Base-by-base conservation (phyloP, 805 yeast species). In the Zygosaccharomyces rouxii region DNA sequence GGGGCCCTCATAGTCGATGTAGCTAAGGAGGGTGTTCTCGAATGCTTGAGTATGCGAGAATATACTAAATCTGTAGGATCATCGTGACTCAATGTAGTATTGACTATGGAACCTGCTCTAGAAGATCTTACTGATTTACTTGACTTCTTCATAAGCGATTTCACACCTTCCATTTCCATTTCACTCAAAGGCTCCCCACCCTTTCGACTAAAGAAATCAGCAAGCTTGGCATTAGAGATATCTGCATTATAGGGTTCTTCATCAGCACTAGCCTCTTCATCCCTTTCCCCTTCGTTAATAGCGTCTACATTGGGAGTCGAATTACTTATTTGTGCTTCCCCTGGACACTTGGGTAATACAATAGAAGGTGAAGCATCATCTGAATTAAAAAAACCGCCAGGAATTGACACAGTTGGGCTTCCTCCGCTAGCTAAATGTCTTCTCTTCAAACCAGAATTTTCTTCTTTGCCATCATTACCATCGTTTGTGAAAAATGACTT, bases 101-200 rank as follows among this genome's bases (percentile, higher is more conserved):
- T 23, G 22, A 35, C 31, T 4, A 37, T 35, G n/a, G 53, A 33
- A 16, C 28, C 31, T 13, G 47, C 40, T 13, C 47, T 42, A 7
- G 49, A 23, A 13, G 18, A 48, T 35, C 23, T 53, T 52, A 33
- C 19, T 10, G 42, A 43, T 18, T 18, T 41, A 19, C 38, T 53
- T 16, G 59, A 46, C 37, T 73, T 76, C 16, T 70, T 69, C 50
- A 78, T 71, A 14, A 86, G 66, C 5, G 89, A 78, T 52, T 83
- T 62, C 0, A 87, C 92, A n/a, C 95, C 95, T 65, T 84, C 92
- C 58, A 82, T 76, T 63, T 88, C 96, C 38, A 86, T 72, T 21
- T 83, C 88, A 11, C 82, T 73, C 52, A 88, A 71, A 4, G 92
- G 89, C n/a, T 68, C 68, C 48, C 81, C 78, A n/a, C 95, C 95